Evolutionary conservation across 148 eudicot genomes (phyloP), one percentile per base, ranked within the genome.

Genomic region (Rhododendron simsii): DNA sequence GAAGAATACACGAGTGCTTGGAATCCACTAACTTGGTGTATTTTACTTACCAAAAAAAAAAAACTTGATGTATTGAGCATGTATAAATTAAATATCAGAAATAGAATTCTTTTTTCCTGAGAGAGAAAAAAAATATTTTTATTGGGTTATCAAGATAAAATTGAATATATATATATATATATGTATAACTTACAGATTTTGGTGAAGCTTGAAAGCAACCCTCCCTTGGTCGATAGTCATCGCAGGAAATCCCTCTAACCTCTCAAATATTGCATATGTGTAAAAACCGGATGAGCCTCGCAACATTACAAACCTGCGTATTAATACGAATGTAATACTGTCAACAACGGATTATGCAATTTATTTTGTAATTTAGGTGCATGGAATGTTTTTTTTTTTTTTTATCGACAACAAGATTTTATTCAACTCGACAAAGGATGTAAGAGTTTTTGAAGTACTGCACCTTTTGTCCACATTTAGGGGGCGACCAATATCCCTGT

Each of bases 391-490:
- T 30, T 30, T 30, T 20, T 21, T 30, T 30, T 30, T 30, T 30
- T 30, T 30, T 30, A 30, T 30, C 30, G 30, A 30, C 30, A 30
- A 30, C 30, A 30, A 30, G 30, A 30, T 30, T 30, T 30, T 30
- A 30, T 30, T 30, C 0, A 30, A 30, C 30, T 30, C 30, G 30
- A 30, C 30, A 37, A 37, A 37, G 2, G 1, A 33, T 0, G 21
- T 5, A 26, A 67, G 37, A 69, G 37, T 13, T 69, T 30, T 4
- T 9, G 71, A 30, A 20, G 69, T 23, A 61, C 37, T 28, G 39
- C 26, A 94, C 99, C 98, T 95, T 89, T 92, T 91, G 89, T 96
- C 99, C 9, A 96, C 75, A 59, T 93, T 94, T 85, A 96, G 81
- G 0, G 99, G 98, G 30, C 87, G 89, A 59, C 71, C 41, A 5